Conservation (phyloP, 2,329 filamentous ascomycete species). For the Peltaster fructicola region DNA sequence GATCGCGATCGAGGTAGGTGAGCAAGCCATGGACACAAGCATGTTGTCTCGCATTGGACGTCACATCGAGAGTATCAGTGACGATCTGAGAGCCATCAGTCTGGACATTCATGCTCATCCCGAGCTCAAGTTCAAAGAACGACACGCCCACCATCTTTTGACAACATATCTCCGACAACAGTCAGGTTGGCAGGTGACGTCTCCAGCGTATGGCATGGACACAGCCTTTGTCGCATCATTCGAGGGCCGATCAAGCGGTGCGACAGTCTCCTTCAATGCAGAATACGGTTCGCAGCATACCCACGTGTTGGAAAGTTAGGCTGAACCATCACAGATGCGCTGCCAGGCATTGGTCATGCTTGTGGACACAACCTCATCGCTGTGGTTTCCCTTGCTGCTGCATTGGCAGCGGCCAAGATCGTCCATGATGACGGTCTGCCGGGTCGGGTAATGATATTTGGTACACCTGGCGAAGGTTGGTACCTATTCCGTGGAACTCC, state of each 20-base stretch:
- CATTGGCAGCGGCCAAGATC: slow-evolving; percentile 1
- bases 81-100: slow-evolving; percentile 2
- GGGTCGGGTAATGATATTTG: slow-evolving; percentile 1
- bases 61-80: slow-evolving; percentile 1
- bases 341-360: slow-evolving; percentile 1
- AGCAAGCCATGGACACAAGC: too few species aligned
- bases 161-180: slow-evolving; percentile 25
- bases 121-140: slow-evolving; percentile 31
- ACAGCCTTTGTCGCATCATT: slow-evolving; percentile 3
- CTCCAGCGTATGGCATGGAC: slow-evolving; percentile 13
- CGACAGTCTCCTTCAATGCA: slow-evolving; percentile 14
- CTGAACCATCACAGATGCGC: too few species aligned
- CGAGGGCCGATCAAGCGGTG: slow-evolving; percentile 23
- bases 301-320: too few species aligned
- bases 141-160: slow-evolving; percentile 32
- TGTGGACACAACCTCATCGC: slow-evolving; percentile 2
- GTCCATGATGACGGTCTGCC: slow-evolving; percentile 1
- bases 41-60: too few species aligned
- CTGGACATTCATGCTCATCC: slow-evolving; percentile 18
- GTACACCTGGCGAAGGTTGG: slow-evolving; percentile 3
- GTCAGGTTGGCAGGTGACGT: slow-evolving; percentile 9
- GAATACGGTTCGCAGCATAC: slow-evolving; percentile 13
- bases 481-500: not conserved
- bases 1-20: too few species aligned
- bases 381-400: slow-evolving; percentile 1